Evolutionary conservation across 202 grass and related monocot species (phyloP).

Genomic region (Cymbopogon flexuosus): DNA sequence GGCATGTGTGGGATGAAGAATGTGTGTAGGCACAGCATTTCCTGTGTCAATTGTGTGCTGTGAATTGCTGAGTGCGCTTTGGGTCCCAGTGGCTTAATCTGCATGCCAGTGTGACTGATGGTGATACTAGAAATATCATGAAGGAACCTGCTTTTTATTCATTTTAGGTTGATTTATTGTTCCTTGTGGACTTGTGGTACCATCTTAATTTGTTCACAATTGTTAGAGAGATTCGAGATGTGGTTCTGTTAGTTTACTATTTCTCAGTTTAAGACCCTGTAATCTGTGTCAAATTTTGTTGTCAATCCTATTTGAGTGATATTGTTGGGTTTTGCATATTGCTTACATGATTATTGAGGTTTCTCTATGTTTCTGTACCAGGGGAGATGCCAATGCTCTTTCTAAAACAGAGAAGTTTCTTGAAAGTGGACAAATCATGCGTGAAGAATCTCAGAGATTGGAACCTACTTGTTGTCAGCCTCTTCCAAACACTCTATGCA

Average conservation of each 20-base stretch:
- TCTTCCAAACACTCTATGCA: conserved; percentile 38
- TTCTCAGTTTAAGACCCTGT: background rate
- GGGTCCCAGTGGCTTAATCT: background rate
- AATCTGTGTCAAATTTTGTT: background rate
- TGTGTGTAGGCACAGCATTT: conserved; percentile 14
- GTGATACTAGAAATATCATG: background rate
- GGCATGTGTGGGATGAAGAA: background rate
- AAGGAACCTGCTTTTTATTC: background rate
- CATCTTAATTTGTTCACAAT: background rate
- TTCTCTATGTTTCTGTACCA: conserved; percentile 34
- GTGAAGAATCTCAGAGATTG: conserved; percentile 60
- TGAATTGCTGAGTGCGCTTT: background rate
- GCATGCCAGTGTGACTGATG: background rate
- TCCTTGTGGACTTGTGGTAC: background rate
- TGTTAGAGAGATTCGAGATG: background rate
- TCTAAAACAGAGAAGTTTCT: conserved; percentile 50
- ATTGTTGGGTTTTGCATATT: background rate
- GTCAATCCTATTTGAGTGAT: background rate
- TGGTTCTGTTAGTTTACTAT: background rate
- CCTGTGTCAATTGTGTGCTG: background rate
- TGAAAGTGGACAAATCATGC: conserved; percentile 54
- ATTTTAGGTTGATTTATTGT: background rate
- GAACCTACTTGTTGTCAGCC: conserved; percentile 42
- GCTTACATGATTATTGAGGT: background rate
- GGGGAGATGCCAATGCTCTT: conserved; percentile 43